Conservation (phyloP, 306 rosid genomes). For the Dalbergia cultrata region DNA sequence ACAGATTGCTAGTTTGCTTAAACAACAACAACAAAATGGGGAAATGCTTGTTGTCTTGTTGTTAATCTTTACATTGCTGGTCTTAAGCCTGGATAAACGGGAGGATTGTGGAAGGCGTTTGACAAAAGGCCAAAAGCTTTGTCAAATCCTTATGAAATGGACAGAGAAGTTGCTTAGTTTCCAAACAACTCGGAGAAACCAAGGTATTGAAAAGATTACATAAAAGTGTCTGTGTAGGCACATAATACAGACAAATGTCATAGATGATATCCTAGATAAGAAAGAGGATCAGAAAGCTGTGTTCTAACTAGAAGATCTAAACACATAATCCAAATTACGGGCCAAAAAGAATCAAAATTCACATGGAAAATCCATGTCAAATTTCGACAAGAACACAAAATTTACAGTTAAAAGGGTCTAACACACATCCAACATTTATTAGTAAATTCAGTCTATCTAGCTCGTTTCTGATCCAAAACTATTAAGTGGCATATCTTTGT, state of each 20-base stretch:
- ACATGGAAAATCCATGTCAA: slow-evolving; percentile 13
- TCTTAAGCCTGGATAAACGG: neutral
- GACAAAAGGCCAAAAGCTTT: neutral
- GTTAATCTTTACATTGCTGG: neutral
- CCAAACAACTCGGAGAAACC: slow-evolving; percentile 19
- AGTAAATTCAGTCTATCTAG: slow-evolving; percentile 4
- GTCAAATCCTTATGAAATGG: neutral
- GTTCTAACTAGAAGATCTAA: slow-evolving; percentile 10
- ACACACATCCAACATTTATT: slow-evolving; percentile 9
- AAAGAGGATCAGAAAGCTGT: slow-evolving; percentile 3
- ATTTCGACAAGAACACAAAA: slow-evolving; percentile 13
- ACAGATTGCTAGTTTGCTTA: slow-evolving; percentile 27
- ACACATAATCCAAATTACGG: slow-evolving; percentile 3
- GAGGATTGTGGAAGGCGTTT: neutral
- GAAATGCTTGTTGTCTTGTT: neutral
- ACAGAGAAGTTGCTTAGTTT: neutral
- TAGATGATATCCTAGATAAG: neutral
- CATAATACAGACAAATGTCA: neutral
- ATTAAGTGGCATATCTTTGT: slow-evolving; percentile 22
- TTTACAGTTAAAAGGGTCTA: slow-evolving; percentile 14
- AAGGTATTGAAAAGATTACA: slow-evolving; percentile 20
- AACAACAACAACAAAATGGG: slow-evolving; percentile 4
- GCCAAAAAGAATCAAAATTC: slow-evolving; percentile 8
- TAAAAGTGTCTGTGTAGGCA: neutral
- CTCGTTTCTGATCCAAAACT: slow-evolving; percentile 19